A percentile compares a stretch with the other conserved stretches of the same genome.
Conservation (phyloP, 805 yeast genomes). For the Metschnikowia koreensis region DNA sequence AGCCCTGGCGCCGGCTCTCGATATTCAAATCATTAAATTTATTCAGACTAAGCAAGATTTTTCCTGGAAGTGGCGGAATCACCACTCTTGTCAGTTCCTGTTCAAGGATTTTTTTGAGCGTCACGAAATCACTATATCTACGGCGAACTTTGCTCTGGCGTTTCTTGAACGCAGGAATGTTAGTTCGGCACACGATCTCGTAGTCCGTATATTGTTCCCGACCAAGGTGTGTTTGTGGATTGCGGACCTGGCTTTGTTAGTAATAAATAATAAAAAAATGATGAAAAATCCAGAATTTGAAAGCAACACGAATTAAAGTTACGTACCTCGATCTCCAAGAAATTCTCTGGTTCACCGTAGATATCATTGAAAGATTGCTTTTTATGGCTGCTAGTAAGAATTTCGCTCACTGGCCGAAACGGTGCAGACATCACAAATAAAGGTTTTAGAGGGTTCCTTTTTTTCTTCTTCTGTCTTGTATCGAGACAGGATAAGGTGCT, state of each 20-base stretch:
- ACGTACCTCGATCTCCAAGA: conserved; percentile 82
- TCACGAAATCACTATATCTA: conserved; percentile 86
- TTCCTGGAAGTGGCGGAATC: conserved; percentile 90
- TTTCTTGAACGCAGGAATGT: conserved; percentile 80
- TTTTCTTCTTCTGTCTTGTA: no score
- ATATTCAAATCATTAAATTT: conserved; percentile 81
- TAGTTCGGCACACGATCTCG: conserved; percentile 85
- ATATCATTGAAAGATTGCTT: conserved; percentile 72
- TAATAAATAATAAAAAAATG: background rate
- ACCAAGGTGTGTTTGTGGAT: conserved; percentile 73
- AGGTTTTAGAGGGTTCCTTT: background rate
- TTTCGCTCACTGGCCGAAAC: conserved; percentile 44
- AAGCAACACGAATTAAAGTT: background rate
- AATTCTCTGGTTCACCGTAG: conserved; percentile 93
- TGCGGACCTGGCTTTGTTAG: conserved; percentile 44
- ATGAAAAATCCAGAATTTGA: background rate
- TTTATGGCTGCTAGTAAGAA: conserved; percentile 38
- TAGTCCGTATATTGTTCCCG: conserved; percentile 83
- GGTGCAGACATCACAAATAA: conserved; percentile 29
- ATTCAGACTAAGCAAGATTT: conserved; percentile 61
- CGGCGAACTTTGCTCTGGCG: conserved; percentile 70
- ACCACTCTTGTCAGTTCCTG: conserved; percentile 76
- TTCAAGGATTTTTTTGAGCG: conserved; percentile 69
- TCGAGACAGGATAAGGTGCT: background rate
- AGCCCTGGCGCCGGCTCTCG: conserved; percentile 77